A percentile compares a stretch with the other conserved stretches of the same genome.
Evolutionary conservation across 2,329 filamentous ascomycete genomes (phyloP).

Genomic region (Nemania sp.): DNA sequence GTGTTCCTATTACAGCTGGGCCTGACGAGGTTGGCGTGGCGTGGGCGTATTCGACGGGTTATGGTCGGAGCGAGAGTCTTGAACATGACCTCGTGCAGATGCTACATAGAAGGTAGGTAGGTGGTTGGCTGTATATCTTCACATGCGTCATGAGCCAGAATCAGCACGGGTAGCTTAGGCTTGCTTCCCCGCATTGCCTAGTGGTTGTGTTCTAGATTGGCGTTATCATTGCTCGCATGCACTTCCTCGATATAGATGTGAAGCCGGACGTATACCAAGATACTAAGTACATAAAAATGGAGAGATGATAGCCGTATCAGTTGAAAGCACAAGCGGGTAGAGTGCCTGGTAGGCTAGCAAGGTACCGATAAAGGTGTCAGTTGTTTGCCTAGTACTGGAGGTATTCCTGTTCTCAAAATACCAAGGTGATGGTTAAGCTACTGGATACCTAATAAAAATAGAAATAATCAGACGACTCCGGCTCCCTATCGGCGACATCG

Average conservation of each 20-base stretch:
- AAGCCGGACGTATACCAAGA: too few species aligned
- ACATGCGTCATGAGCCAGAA: slow-evolving; percentile 15
- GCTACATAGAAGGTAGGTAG: not conserved
- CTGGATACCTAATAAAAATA: too few species aligned
- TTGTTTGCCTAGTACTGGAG: too few species aligned
- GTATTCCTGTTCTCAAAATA: too few species aligned
- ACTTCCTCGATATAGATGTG: slow-evolving; percentile 18
- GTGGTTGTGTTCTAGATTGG: not conserved
- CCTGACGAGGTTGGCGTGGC: not conserved
- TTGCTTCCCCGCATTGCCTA: slow-evolving; percentile 16
- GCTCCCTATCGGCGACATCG: too few species aligned
- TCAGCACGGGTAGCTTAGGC: not conserved
- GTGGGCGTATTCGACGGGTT: not conserved
- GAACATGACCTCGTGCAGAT: slow-evolving; percentile 16
- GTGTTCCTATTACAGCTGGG: slow-evolving; percentile 7
- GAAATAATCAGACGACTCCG: too few species aligned
- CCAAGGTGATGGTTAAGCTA: too few species aligned
- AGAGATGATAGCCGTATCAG: not conserved
- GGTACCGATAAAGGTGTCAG: too few species aligned
- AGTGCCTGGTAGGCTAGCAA: too few species aligned
- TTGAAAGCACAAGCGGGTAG: too few species aligned
- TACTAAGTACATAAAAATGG: not conserved
- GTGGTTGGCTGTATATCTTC: not conserved
- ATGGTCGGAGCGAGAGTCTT: slow-evolving; percentile 1
- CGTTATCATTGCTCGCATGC: slow-evolving; percentile 14